Evolutionary conservation across 108 stramenopile species (phyloP), one percentile per base, ranked within the genome.

Genomic region (Licmophora abbreviata): DNA sequence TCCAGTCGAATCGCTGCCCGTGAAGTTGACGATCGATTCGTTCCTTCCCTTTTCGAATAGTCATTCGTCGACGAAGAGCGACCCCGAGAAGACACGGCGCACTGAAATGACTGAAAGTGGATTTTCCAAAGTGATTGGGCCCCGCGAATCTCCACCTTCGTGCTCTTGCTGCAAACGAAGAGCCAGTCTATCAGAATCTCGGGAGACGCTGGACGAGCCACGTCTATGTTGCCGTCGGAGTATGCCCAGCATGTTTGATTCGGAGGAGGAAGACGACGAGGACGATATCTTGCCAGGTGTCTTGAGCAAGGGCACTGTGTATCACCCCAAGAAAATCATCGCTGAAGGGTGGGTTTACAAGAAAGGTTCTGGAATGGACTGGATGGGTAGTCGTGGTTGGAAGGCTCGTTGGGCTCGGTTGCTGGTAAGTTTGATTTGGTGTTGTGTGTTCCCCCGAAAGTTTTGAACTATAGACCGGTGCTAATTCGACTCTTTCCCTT

Each of bases 281-380:
- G 15, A 32, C n/a, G 48, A 27, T 20, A 23, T 32, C 1, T n/a
- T 77, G 40, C 69, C 69, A 1, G 69, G 69, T 10, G 60, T 69
- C 3, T 48, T 70, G 33, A 35, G 34, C 21, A 28, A 35, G 15
- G 75, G 69, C n/a, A 33, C 57, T 43, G 22, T 49, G 18, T 77
- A 71, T 32, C 47, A 41, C 21, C 61, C 69, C 4, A 63, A 32
- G 8, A 22, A 52, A 31, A 58, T 71, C 30, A 28, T 83, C 10
- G 72, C 58, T 9, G 68, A 83, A 51, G 77, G 77, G n/a, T 79
- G 74, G 71, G n/a, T 83, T 17, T 64, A 76, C 40, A 83, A 83
- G 62, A 83, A 83, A 48, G 81, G 81, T 0, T 70, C 77, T 22
- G 81, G 81, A 1, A 56, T 57, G 17, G 81, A 83, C 42, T 71